phyloP scores from a whole-genome alignment of 2,329 filamentous ascomycete species.

The Ophiocordyceps sinensis region DNA sequence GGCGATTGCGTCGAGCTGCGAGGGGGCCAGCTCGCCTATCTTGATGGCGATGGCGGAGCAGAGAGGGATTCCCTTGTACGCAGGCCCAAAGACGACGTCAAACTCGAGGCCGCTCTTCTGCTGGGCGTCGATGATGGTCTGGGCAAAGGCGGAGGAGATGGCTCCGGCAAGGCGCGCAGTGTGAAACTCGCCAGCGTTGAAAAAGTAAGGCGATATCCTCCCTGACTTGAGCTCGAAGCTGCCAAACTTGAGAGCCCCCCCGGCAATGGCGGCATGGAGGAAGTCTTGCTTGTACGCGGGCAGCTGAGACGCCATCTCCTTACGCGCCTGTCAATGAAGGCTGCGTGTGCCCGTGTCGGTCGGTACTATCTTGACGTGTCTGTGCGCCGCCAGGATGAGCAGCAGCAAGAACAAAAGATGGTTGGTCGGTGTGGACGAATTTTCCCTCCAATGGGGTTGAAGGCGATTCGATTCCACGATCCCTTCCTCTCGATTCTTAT shows the following conservation, averaged over 20 bases:
- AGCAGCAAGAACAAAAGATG: too few relatives aligned
- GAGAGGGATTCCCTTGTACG: conserved; percentile 96
- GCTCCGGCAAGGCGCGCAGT: conserved; percentile 62
- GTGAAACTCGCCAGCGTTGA: conserved; percentile 90
- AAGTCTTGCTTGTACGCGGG: conserved; percentile 58
- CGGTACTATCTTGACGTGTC: neutral
- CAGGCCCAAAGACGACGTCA: conserved; percentile 84
- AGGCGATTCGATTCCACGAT: neutral
- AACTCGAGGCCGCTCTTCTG: conserved; percentile 36
- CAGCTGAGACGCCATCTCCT: conserved; percentile 22
- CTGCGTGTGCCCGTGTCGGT: neutral
- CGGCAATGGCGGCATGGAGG: conserved; percentile 51
- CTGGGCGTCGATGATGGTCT: conserved; percentile 39
- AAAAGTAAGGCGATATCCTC: conserved; percentile 88
- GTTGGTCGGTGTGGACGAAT: neutral
- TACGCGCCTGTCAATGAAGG: neutral
- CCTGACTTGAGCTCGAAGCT: conserved; percentile 85
- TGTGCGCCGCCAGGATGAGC: neutral
- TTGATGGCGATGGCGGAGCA: conserved; percentile 63
- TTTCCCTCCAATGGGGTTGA: neutral
- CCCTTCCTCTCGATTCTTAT: neutral
- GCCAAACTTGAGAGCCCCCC: conserved; percentile 65
- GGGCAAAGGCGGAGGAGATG: conserved; percentile 70
- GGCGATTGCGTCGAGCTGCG: conserved; percentile 52
- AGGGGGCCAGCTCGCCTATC: conserved; percentile 53